A percentile compares a stretch with the other conserved stretches of the same genome.
Conservation (phyloP, 768 basidiomycete species). For the Lactarius hengduanensis region DNA sequence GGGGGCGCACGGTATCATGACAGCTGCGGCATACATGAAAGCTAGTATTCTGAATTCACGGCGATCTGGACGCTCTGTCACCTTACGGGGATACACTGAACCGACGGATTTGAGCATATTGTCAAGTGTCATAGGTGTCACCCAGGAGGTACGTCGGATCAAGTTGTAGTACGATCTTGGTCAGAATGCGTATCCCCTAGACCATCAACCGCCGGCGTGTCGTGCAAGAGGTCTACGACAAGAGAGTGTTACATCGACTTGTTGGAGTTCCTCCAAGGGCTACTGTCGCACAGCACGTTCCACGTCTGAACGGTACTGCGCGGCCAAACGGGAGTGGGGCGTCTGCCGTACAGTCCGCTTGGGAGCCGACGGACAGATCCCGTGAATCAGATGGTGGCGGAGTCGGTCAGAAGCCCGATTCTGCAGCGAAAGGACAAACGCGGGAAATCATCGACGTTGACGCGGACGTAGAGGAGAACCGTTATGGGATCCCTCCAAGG, state of each 20-base stretch:
- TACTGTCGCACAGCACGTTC: conserved; percentile 16
- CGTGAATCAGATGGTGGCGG: conserved; percentile 33
- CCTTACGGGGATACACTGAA: conserved; percentile 44
- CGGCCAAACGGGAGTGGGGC: conserved; percentile 21
- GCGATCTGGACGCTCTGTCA: conserved; percentile 48
- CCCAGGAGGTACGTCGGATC: conserved; percentile 63
- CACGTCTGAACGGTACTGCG: conserved; percentile 1
- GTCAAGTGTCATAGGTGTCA: conserved; percentile 75
- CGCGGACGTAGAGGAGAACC: conserved; percentile 52
- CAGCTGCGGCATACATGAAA: conserved; percentile 65
- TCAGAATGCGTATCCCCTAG: conserved; percentile 37
- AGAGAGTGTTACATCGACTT: conserved; percentile 55
- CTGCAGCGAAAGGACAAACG: conserved; percentile 3
- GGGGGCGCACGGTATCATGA: conserved; percentile 76
- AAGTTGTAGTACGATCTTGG: conserved; percentile 2
- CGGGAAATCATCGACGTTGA: conserved; percentile 29
- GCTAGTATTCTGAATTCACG: conserved; percentile 62
- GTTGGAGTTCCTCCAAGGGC: conserved; percentile 43
- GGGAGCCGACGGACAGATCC: conserved; percentile 42
- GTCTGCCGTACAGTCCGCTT: conserved; percentile 39
- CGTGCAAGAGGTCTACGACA: conserved; percentile 67
- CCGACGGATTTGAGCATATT: conserved; percentile 76
- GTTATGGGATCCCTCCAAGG: conserved; percentile 42
- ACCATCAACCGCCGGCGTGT: conserved; percentile 71
- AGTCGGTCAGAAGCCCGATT: conserved; percentile 12